phyloP scores from a whole-genome alignment of 2,329 filamentous ascomycete species.

The Colletotrichum zoysiae region DNA sequence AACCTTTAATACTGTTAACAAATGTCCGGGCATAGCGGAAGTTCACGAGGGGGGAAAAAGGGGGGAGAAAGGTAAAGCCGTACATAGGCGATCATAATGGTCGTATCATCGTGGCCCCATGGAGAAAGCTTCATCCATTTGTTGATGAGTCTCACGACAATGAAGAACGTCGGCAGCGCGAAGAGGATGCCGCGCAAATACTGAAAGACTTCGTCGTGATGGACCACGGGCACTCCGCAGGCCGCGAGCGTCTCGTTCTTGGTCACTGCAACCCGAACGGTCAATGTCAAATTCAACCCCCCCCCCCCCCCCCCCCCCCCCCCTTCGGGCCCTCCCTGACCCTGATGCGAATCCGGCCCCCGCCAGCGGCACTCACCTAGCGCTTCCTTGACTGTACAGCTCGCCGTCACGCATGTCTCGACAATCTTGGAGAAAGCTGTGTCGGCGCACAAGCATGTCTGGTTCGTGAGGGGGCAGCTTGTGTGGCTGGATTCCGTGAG shows the following conservation, averaged over 20 bases:
- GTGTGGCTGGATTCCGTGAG: constrained; percentile 31
- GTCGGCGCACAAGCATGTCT: constrained; percentile 33
- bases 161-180: constrained; percentile 29
- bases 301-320: no score
- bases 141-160: constrained; percentile 19
- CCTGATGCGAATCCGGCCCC: neutral
- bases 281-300: neutral
- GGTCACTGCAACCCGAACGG: constrained; percentile 3
- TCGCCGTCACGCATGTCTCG: constrained; percentile 27
- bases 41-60: no score
- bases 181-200: constrained; percentile 20
- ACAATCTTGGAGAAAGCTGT: constrained; percentile 13
- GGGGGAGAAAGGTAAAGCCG: neutral
- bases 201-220: constrained; percentile 9
- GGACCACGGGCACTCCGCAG: constrained; percentile 4
- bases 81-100: constrained; percentile 35
- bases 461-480: constrained; percentile 23
- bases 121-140: constrained; percentile 26
- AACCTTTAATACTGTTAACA: neutral
- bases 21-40: neutral
- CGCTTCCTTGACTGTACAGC: constrained; percentile 36
- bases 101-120: constrained; percentile 34
- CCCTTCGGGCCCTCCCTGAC: no score
- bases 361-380: constrained; percentile 10
- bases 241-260: constrained; percentile 30